Conservation (phyloP, 805 yeast genomes). For the Hanseniaspora meyeri region DNA sequence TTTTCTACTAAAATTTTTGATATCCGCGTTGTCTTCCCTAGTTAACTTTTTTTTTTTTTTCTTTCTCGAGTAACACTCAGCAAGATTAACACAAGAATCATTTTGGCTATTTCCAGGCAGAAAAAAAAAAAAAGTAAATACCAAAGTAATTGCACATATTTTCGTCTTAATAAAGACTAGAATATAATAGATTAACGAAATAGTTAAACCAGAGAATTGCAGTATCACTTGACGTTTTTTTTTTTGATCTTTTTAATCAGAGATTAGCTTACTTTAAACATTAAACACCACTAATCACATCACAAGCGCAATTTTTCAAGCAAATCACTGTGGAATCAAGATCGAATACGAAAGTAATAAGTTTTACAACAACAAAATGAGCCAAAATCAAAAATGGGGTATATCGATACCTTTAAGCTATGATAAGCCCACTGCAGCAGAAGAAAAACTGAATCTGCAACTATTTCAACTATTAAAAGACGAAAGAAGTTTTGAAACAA, state of each 20-base stretch:
- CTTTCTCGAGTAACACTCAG: neutral
- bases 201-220: no score
- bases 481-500: slow-evolving; percentile 82
- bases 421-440: slow-evolving; percentile 76
- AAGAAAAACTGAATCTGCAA: slow-evolving; percentile 59
- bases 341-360: neutral
- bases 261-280: no score
- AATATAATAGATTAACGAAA: no score
- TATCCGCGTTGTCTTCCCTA: neutral
- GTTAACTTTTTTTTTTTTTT: neutral
- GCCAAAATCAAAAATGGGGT: slow-evolving; percentile 12
- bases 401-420: slow-evolving; percentile 52
- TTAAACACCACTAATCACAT: no score
- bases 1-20: neutral
- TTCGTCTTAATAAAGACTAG: neutral
- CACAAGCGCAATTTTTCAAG: no score
- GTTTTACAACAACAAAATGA: neutral
- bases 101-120: neutral
- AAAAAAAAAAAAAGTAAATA: neutral
- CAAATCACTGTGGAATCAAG: neutral
- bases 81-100: neutral
- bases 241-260: no score
- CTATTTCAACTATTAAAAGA: slow-evolving; percentile 66
- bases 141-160: neutral
- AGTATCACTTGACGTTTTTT: no score